phyloP scores from a whole-genome alignment of 1,284 basidiomycete species.

The Moesziomyces parantarcticus region DNA sequence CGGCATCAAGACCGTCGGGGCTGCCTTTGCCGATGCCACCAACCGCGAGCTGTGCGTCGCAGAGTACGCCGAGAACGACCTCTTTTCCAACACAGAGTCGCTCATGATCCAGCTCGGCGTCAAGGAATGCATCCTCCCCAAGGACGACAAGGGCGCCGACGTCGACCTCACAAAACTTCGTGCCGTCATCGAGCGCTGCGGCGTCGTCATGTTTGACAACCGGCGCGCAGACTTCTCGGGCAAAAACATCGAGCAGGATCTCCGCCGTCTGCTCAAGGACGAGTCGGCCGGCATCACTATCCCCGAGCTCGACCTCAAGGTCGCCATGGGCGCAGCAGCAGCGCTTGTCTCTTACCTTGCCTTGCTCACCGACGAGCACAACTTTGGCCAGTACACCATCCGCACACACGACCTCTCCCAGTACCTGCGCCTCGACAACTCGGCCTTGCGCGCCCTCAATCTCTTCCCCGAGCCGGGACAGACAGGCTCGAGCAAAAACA shows the following conservation, averaged over 20 bases:
- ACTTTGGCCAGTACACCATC: constrained; percentile 84
- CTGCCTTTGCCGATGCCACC: constrained; percentile 73
- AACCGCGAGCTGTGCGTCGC: constrained; percentile 74
- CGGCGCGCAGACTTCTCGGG: constrained; percentile 82
- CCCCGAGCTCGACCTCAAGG: constrained; percentile 80
- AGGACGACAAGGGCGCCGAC: constrained; percentile 74
- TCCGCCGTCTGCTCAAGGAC: constrained; percentile 77
- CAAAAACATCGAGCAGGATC: constrained; percentile 85
- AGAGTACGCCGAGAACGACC: constrained; percentile 93
- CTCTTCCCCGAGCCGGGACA: constrained; percentile 76
- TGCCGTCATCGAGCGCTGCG: constrained; percentile 80
- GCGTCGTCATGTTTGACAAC: constrained; percentile 87
- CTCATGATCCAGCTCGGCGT: constrained; percentile 95
- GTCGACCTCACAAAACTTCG: constrained; percentile 75
- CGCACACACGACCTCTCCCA: constrained; percentile 90
- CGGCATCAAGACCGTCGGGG: constrained; percentile 71
- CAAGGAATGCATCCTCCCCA: constrained; percentile 83
- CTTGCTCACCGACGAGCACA: constrained; percentile 82
- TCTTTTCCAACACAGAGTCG: constrained; percentile 96
- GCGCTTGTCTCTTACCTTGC: constrained; percentile 86
- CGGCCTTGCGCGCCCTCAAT: constrained; percentile 89
- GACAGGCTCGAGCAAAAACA: constrained; percentile 50
- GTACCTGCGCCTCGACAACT: constrained; percentile 95
- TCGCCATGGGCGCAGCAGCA: constrained; percentile 81
- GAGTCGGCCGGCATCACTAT: constrained; percentile 66